Evolutionary conservation across 306 rosid genomes (phyloP).

Genomic region (cucumber (Cucumis sativus)): DNA sequence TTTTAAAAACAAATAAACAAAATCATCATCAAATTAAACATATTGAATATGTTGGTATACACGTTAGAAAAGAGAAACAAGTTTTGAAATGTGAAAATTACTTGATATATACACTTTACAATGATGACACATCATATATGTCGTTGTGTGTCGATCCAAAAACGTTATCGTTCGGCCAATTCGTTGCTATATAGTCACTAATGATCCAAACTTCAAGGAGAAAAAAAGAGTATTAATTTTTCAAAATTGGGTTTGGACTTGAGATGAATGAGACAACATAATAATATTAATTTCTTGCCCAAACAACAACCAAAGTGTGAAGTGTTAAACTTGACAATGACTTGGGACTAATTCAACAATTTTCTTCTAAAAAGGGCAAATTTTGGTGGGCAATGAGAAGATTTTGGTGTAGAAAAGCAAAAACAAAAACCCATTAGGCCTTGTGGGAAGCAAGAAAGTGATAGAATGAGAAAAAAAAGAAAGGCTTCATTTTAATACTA

Average conservation of each 20-base stretch:
- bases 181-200: background rate
- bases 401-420: conserved; percentile 1
- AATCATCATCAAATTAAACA: no score
- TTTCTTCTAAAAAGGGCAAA: background rate
- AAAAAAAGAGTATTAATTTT: no score
- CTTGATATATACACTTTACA: no score
- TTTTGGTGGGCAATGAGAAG: background rate
- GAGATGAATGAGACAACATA: background rate
- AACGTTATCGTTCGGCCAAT: background rate
- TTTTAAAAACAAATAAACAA: no score
- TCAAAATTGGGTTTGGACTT: background rate
- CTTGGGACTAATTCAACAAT: background rate
- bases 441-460: conserved; percentile 18
- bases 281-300: background rate
- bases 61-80: no score
- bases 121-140: no score
- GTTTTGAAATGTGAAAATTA: no score
- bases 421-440: conserved; percentile 3
- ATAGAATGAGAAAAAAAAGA: background rate
- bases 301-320: background rate
- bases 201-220: background rate
- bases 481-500: background rate
- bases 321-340: background rate
- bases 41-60: no score
- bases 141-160: no score